A percentile compares a stretch with the other conserved stretches of the same genome.
Evolutionary conservation across 2,329 filamentous ascomycete genomes (phyloP).

Genomic region (Myriosclerotinia scirpicola): DNA sequence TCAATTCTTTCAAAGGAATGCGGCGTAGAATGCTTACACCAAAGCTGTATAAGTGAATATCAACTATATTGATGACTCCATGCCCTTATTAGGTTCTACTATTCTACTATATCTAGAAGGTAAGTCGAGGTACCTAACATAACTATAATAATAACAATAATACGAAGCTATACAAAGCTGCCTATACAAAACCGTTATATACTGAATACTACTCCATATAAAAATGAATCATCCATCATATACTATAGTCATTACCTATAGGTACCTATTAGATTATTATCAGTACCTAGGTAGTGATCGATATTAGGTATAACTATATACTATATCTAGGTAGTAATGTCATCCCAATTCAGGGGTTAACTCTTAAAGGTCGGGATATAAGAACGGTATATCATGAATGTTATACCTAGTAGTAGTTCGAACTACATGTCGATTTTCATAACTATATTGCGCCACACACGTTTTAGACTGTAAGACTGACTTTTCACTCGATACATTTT

Average conservation of each 20-base stretch:
- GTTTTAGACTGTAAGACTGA: neutral
- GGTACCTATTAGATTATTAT: too few relatives aligned
- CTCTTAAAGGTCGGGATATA: neutral
- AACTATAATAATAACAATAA: neutral
- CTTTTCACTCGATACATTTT: neutral
- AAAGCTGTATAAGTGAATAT: neutral
- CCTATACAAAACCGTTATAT: neutral
- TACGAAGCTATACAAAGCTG: too few relatives aligned
- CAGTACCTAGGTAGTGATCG: too few relatives aligned
- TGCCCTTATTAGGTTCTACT: neutral
- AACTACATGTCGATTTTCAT: too few relatives aligned
- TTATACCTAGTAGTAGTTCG: too few relatives aligned
- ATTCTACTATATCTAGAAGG: neutral
- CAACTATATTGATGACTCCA: neutral
- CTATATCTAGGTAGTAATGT: too few relatives aligned
- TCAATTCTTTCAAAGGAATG: neutral
- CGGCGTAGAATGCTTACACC: neutral
- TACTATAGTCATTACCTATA: too few relatives aligned
- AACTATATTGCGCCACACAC: neutral
- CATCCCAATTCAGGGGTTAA: constrained; percentile 3
- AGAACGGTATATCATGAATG: neutral
- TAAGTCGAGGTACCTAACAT: too few relatives aligned
- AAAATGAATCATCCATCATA: too few relatives aligned
- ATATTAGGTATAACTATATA: too few relatives aligned
- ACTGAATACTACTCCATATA: neutral